phyloP scores from a whole-genome alignment of 306 rosid species.

The Macrotyloma uniflorum region DNA sequence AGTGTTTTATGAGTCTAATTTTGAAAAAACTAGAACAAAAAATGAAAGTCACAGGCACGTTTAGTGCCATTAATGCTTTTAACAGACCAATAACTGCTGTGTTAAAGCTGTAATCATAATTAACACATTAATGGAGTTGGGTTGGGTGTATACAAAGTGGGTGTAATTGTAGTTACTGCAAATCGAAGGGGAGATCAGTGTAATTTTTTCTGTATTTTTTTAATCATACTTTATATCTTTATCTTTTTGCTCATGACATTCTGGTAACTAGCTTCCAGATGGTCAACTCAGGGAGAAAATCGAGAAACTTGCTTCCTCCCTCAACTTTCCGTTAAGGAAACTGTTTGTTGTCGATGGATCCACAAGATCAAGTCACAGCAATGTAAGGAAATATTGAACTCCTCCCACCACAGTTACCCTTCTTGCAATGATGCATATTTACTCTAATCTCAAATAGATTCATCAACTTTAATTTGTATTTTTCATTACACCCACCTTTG shows the following conservation, averaged over 20 bases:
- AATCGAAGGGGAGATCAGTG: not conserved
- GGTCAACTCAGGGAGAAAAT: slow-evolving; percentile 92
- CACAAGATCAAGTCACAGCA: slow-evolving; percentile 98
- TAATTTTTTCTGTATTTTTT: not conserved
- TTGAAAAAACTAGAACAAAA: not conserved
- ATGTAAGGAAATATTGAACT: slow-evolving; percentile 66
- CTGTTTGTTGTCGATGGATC: slow-evolving; percentile 96
- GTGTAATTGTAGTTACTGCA: not conserved
- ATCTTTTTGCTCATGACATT: slow-evolving; percentile 37
- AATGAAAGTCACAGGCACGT: not conserved
- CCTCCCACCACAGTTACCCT: slow-evolving; percentile 4
- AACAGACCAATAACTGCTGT: not conserved
- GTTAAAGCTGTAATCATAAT: not conserved
- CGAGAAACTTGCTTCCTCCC: slow-evolving; percentile 90
- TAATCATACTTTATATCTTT: not conserved
- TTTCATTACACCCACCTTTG: not conserved
- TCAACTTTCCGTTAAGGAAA: slow-evolving; percentile 90
- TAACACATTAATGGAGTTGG: slow-evolving; percentile 9
- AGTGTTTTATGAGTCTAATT: not conserved
- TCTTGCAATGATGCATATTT: slow-evolving; percentile 3
- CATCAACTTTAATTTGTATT: not conserved
- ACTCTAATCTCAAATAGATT: slow-evolving; percentile 5
- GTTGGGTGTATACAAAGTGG: not conserved
- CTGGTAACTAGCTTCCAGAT: slow-evolving; percentile 74
- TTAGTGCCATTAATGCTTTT: slow-evolving; percentile 2